These are phyloP conservation scores for Boletus mariae DNA, from an alignment of 1,284 basidiomycete genomes.

Conservation along the genomic window DNA sequence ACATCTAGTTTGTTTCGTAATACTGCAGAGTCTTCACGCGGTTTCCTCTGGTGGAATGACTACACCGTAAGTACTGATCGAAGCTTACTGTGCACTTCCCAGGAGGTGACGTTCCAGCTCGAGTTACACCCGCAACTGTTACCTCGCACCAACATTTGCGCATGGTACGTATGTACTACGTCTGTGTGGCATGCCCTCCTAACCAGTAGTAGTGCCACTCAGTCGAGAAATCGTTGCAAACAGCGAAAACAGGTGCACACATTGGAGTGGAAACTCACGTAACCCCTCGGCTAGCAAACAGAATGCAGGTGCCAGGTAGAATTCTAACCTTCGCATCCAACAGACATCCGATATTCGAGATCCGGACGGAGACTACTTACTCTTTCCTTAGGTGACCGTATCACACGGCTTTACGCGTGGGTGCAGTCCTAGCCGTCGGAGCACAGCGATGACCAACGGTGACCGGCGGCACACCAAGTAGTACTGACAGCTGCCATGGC, in stretches of 20 bases:
- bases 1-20: not conserved
- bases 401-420: too few species aligned
- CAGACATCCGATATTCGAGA: not conserved
- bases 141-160: too few species aligned
- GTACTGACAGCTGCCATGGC: not conserved
- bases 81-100: too few species aligned
- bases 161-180: not conserved
- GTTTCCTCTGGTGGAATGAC: too few species aligned
- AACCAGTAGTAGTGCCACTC: not conserved
- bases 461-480: not conserved
- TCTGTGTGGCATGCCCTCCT: too few species aligned
- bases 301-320: not conserved
- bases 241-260: not conserved
- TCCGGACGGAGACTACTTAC: not conserved
- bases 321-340: not conserved
- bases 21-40: too few species aligned
- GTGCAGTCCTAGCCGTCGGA: too few species aligned
- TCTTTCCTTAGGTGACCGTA: too few species aligned
- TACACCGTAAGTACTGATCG: too few species aligned
- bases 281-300: not conserved
- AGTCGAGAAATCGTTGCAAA: not conserved
- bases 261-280: too few species aligned
- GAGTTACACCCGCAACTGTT: too few species aligned
- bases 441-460: not conserved
- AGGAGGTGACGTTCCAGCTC: too few species aligned